phyloP scores from a whole-genome alignment of 495 filamentous ascomycete species.

The Hyaloscypha bicolor region DNA sequence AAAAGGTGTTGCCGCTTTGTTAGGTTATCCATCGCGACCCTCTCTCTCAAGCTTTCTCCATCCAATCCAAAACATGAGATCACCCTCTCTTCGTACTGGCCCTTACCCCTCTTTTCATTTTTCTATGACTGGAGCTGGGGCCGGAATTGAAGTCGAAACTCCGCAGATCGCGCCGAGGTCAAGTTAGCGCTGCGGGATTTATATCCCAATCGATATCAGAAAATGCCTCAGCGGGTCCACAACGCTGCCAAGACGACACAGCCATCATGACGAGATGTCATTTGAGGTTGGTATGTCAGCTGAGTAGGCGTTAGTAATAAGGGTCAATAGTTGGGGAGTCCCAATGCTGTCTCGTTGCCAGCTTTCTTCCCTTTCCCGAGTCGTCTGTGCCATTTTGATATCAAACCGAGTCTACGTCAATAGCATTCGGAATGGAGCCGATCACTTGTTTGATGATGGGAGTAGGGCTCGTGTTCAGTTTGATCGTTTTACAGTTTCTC shows the following conservation, averaged over 20 bases:
- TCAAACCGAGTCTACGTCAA: too few species aligned
- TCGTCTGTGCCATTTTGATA: too few species aligned
- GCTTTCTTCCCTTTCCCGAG: not conserved
- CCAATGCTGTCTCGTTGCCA: not conserved
- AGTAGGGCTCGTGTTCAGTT: constrained; percentile 13
- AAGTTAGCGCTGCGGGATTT: not conserved
- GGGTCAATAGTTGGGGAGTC: not conserved
- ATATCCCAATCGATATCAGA: not conserved
- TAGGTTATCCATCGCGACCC: too few species aligned
- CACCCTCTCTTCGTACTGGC: too few species aligned
- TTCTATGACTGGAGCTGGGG: too few species aligned
- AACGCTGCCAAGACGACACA: not conserved
- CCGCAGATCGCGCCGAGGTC: not conserved
- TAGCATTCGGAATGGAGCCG: constrained; percentile 8
- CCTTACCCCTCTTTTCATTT: too few species aligned
- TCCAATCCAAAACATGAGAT: too few species aligned
- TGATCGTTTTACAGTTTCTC: constrained; percentile 23
- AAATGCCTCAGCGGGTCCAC: constrained; percentile 8
- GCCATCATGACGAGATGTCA: not conserved
- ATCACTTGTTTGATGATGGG: constrained; percentile 20
- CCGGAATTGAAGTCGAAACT: too few species aligned
- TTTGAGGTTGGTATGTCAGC: not conserved
- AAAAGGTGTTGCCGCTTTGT: too few species aligned
- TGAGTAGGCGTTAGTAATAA: not conserved
- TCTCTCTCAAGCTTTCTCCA: too few species aligned